A percentile compares a stretch with the other conserved stretches of the same genome.
Conservation (phyloP, 257 asterid species). For the Capsicum rhomboideum region DNA sequence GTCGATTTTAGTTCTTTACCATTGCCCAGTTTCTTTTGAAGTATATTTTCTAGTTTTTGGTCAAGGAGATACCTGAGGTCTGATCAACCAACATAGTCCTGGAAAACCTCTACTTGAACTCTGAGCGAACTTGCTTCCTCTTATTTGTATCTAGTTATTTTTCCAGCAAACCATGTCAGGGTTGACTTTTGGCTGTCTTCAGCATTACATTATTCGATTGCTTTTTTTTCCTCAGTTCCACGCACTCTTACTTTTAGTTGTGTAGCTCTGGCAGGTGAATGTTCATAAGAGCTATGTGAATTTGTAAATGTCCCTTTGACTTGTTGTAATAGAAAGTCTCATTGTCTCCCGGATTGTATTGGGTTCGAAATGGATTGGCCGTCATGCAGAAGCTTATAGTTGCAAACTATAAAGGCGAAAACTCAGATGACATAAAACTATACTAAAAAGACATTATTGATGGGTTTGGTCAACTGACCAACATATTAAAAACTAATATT, state of each 20-base stretch:
- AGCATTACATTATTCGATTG: background rate
- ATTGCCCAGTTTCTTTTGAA: slow-evolving; percentile 2
- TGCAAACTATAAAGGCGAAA: too few species aligned
- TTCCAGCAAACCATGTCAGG: background rate
- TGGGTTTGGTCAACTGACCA: too few species aligned
- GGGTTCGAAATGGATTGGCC: too few species aligned
- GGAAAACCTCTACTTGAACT: background rate
- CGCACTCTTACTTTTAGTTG: background rate
- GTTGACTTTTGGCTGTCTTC: background rate
- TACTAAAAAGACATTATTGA: too few species aligned
- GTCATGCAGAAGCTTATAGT: too few species aligned
- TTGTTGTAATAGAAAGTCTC: background rate
- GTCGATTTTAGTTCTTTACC: slow-evolving; percentile 11
- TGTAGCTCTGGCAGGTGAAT: background rate
- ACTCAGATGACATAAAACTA: too few species aligned
- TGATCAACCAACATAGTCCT: background rate
- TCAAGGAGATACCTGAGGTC: background rate
- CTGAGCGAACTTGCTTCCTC: background rate
- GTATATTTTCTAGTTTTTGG: background rate
- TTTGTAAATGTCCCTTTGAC: background rate
- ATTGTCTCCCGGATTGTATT: background rate
- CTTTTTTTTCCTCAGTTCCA: background rate
- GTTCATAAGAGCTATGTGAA: background rate
- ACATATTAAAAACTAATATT: too few species aligned
- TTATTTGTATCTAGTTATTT: background rate